Evolutionary conservation across 257 asterid species (phyloP).

Genomic region (Thymus mandschuricus): DNA sequence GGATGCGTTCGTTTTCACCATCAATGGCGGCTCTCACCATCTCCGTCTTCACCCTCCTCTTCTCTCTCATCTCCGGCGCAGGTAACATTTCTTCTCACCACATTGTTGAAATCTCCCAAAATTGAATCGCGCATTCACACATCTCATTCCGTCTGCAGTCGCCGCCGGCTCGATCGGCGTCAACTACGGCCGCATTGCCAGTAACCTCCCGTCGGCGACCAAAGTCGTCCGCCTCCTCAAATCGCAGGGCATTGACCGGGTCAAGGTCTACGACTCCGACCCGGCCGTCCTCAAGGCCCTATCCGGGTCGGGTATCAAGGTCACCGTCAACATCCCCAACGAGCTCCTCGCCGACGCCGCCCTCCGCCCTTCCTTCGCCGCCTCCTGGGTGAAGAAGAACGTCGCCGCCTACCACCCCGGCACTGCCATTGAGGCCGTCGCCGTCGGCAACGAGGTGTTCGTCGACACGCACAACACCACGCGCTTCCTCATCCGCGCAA

Average conservation of each 20-base stretch:
- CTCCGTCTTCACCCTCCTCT: conserved; percentile 19
- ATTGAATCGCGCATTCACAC: not conserved
- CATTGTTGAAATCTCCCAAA: not conserved
- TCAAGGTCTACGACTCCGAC: conserved; percentile 85
- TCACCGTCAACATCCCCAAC: conserved; percentile 84
- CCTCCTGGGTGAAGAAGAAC: conserved; percentile 62
- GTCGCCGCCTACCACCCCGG: conserved; percentile 69
- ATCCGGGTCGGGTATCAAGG: conserved; percentile 68
- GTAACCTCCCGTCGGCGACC: conserved; percentile 80
- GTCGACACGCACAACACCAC: conserved; percentile 80
- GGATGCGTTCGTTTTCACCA: not conserved
- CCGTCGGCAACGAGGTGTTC: conserved; percentile 93
- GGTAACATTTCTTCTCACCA: conserved; percentile 26
- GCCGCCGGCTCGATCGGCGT: conserved; percentile 69
- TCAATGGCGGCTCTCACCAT: conserved; percentile 46
- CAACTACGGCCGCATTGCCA: conserved; percentile 83
- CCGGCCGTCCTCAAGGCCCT: conserved; percentile 78
- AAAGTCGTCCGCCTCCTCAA: conserved; percentile 68
- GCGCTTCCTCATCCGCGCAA: conserved; percentile 66
- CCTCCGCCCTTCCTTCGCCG: conserved; percentile 65
- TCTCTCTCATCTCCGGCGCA: conserved; percentile 41
- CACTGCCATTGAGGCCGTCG: conserved; percentile 77
- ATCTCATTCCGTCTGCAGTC: conserved; percentile 22
- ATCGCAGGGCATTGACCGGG: conserved; percentile 67
- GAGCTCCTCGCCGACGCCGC: conserved; percentile 77